phyloP scores from a whole-genome alignment of 2,329 filamentous ascomycete genomes.

The Ilyonectria mors-panacis region DNA sequence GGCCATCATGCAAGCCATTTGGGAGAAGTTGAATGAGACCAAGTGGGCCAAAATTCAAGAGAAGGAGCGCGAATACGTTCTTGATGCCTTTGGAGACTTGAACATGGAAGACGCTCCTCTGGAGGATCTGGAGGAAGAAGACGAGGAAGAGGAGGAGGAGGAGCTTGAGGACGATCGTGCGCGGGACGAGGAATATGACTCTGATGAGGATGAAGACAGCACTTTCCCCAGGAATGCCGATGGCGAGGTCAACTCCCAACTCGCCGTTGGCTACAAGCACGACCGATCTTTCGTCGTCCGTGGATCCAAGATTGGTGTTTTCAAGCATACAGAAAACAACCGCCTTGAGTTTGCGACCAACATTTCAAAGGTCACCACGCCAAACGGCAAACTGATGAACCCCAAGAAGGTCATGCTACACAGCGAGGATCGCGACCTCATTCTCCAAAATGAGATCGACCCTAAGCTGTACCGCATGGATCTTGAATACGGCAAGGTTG shows the following conservation, averaged over 20 bases:
- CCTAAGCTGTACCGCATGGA: slow-evolving; percentile 97
- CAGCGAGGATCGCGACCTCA: slow-evolving; percentile 89
- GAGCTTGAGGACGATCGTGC: slow-evolving; percentile 75
- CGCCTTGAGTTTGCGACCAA: slow-evolving; percentile 96
- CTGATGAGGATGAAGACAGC: slow-evolving; percentile 80
- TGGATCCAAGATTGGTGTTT: slow-evolving; percentile 98
- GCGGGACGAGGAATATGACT: slow-evolving; percentile 78
- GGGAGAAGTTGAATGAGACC: slow-evolving; percentile 94
- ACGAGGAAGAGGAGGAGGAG: slow-evolving; percentile 69
- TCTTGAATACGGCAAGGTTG: slow-evolving; percentile 96
- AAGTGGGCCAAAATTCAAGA: slow-evolving; percentile 97
- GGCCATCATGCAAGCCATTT: slow-evolving; percentile 93
- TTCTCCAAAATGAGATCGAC: slow-evolving; percentile 86
- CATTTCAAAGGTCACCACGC: slow-evolving; percentile 95
- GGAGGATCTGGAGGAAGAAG: slow-evolving; percentile 55
- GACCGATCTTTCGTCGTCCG: slow-evolving; percentile 97
- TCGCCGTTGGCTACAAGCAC: slow-evolving; percentile 97
- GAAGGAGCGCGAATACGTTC: slow-evolving; percentile 91
- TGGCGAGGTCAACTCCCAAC: slow-evolving; percentile 90
- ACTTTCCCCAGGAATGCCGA: slow-evolving; percentile 81
- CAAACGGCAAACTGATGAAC: slow-evolving; percentile 87
- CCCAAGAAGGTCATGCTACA: slow-evolving; percentile 98
- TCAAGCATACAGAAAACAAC: slow-evolving; percentile 95
- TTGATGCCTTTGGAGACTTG: slow-evolving; percentile 95
- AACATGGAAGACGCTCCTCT: slow-evolving; percentile 84